Base-by-base conservation (phyloP, 805 yeast genomes). In the Yamadazyma laniorum region DNA sequence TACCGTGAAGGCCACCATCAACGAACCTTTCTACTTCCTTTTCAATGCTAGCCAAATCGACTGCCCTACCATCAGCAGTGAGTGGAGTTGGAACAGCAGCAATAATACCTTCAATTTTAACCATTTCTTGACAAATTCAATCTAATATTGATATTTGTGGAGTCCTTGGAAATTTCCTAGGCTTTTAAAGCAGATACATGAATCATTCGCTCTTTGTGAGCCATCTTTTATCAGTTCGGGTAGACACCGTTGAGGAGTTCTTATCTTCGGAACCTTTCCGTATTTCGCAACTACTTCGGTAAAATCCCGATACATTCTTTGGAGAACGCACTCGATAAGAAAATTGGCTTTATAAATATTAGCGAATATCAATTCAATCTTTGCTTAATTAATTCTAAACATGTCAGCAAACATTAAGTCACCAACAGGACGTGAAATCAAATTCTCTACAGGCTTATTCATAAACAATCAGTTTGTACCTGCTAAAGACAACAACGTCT, bases 401-500 rank as follows among this genome's bases (percentile, higher is more conserved):
- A 42, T 42, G 46, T 42, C 46, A 7, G 31, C 22, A 25, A 35
- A 40, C 3, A 35, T 42, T 22, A 29, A 38, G 25, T 31, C 43
- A 12, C 46, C 46, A n/a, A 32, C 38, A 13, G 46, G 46, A 11
- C 40, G 35, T 32, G 35, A 29, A 12, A 35, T 42, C 25, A 39
- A 18, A 7, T 14, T 42, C 17, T 30, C 38, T 21, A 61, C 65
- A 6, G 69, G 69, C 18, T 67, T 84, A 52, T 63, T 60, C 56
- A 77, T 78, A 52, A 69, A 76, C 58, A 77, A 77, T 48, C 75
- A 77, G 53, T 76, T 72, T 57, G 62, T 66, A 25, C 48, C 56
- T 21, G 58, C 77, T 6, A 45, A 53, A 18, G 51, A 59, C 17
- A 66, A 65, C 26, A 54, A 61, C 21, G 58, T 55, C 19, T 58